phyloP scores from a whole-genome alignment of 805 yeast genomes.

The Nakazawaea populi region DNA sequence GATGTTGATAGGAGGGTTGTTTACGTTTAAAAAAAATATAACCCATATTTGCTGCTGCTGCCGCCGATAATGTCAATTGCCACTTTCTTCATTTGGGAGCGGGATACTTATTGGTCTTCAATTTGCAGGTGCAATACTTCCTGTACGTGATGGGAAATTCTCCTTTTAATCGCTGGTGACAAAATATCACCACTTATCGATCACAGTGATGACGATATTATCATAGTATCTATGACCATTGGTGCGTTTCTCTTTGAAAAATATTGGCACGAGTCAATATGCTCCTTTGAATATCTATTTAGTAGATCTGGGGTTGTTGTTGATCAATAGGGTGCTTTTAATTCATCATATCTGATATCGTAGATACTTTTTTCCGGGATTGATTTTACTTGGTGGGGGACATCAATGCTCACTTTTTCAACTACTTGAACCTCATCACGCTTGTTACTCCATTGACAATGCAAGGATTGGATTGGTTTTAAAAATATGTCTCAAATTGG shows the following conservation, averaged over 20 bases:
- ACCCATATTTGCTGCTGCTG: slow-evolving; percentile 28
- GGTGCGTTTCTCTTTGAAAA: not conserved
- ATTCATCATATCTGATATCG: slow-evolving; percentile 18
- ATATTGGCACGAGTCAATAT: slow-evolving; percentile 13
- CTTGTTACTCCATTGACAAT: slow-evolving; percentile 29
- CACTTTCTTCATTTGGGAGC: not conserved
- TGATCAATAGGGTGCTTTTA: not conserved
- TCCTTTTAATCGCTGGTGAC: slow-evolving; percentile 7
- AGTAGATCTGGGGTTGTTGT: not conserved
- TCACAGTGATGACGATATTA: slow-evolving; percentile 11
- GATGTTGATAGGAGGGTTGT: slow-evolving; percentile 22
- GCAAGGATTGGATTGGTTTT: slow-evolving; percentile 29
- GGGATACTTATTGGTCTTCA: not conserved
- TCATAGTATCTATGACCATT: not conserved
- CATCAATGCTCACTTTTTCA: slow-evolving; percentile 26
- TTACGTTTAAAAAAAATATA: slow-evolving; percentile 16
- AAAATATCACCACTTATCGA: slow-evolving; percentile 15
- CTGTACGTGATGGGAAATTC: not conserved
- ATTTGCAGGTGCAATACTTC: not conserved
- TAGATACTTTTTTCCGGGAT: slow-evolving; percentile 18
- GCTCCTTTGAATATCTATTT: not conserved
- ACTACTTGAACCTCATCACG: slow-evolving; percentile 24
- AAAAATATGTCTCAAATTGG: slow-evolving; percentile 29
- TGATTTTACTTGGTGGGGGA: slow-evolving; percentile 11
- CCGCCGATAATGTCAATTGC: slow-evolving; percentile 22